A percentile compares a stretch with the other conserved stretches of the same genome.
Evolutionary conservation across 306 rosid species (phyloP).

Genomic region (Ormosia semicastrata): DNA sequence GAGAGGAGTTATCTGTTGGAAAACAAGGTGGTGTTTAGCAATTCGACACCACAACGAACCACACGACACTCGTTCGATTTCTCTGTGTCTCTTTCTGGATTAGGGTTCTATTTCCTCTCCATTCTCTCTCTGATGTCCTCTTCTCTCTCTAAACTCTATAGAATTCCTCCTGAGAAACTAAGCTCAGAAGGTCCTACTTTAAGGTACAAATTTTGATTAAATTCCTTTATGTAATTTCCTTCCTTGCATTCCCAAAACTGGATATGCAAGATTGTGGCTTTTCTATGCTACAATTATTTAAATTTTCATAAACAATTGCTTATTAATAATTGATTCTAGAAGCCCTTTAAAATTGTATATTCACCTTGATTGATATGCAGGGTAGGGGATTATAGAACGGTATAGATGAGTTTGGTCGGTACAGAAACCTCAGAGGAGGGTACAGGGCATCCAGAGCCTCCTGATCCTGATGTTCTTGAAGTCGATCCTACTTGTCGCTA

Average conservation of each 20-base stretch:
- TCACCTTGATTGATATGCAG: background rate
- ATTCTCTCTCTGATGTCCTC: constrained; percentile 20
- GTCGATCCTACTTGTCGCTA: constrained; percentile 42
- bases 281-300: background rate
- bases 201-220: background rate
- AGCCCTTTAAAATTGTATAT: background rate
- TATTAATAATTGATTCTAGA: background rate
- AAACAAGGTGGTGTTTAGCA: constrained; percentile 3
- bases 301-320: background rate
- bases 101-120: background rate
- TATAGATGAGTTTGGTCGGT: background rate
- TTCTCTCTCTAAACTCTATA: constrained; percentile 23
- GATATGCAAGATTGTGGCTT: background rate
- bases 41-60: constrained; percentile 16
- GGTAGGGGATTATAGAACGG: background rate
- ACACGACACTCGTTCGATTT: constrained; percentile 3
- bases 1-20: background rate
- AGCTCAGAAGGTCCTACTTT: constrained; percentile 8
- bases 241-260: background rate
- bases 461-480: constrained; percentile 43
- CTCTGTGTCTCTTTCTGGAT: constrained; percentile 7
- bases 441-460: constrained; percentile 15
- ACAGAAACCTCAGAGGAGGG: constrained; percentile 18
- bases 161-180: constrained; percentile 30
- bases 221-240: background rate